Conservation (phyloP, 2,329 filamentous ascomycete genomes). For the Colletotrichum sp. region DNA sequence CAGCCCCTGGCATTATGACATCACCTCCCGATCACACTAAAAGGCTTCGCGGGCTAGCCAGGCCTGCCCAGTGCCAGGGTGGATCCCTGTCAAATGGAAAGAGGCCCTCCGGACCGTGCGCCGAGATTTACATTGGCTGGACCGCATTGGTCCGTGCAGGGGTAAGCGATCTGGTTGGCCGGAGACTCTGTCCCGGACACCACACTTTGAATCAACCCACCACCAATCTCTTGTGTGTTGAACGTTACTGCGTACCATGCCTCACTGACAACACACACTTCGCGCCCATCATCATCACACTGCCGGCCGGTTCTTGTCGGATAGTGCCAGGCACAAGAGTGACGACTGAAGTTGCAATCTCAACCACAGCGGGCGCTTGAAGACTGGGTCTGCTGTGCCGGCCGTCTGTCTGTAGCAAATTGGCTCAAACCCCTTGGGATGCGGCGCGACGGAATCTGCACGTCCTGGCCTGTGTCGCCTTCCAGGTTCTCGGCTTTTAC, state of each 20-base stretch:
- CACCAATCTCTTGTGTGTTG: background rate
- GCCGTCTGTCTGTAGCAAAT: background rate
- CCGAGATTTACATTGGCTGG: constrained; percentile 4
- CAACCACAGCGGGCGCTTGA: background rate
- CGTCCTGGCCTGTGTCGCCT: background rate
- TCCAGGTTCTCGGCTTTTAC: background rate
- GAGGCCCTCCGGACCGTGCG: constrained; percentile 4
- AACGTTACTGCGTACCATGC: background rate
- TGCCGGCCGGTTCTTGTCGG: background rate
- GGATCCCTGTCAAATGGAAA: background rate
- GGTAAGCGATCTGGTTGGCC: background rate
- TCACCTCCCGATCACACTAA: constrained; percentile 2
- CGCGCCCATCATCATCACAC: background rate
- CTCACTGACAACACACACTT: background rate
- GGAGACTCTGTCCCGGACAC: constrained; percentile 17
- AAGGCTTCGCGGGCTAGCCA: background rate
- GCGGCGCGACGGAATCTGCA: background rate
- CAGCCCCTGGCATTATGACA: constrained; percentile 11
- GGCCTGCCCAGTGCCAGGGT: background rate
- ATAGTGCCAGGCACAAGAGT: background rate
- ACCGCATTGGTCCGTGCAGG: constrained; percentile 1
- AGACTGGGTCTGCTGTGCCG: background rate
- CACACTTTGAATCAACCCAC: background rate
- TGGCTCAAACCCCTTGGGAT: background rate
- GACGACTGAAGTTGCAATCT: background rate